Conservation (phyloP, 371 early-diverging fungal species). For the Mucor plumbeus region DNA sequence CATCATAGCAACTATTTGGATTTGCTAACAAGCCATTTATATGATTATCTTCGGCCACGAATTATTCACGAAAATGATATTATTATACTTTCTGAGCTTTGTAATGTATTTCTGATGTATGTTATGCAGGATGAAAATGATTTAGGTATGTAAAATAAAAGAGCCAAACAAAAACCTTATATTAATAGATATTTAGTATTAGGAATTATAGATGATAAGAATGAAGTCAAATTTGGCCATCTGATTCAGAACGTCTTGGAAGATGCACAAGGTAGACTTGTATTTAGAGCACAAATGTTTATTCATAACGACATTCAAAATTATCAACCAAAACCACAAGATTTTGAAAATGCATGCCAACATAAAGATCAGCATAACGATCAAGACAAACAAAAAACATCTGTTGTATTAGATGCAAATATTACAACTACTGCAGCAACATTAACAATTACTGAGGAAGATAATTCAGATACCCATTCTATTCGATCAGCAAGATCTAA, state of each 20-base stretch:
- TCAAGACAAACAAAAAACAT: slow-evolving; percentile 24
- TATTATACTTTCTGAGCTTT: slow-evolving; percentile 80
- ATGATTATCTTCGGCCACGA: slow-evolving; percentile 84
- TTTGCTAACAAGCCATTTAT: slow-evolving; percentile 65
- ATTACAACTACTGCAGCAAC: slow-evolving; percentile 36
- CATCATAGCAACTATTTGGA: slow-evolving; percentile 71
- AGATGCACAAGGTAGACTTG: slow-evolving; percentile 85
- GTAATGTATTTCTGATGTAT: slow-evolving; percentile 72
- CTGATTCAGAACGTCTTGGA: slow-evolving; percentile 77
- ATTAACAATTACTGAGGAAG: slow-evolving; percentile 42
- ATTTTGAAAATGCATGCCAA: slow-evolving; percentile 48
- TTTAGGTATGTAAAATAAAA: slow-evolving; percentile 16
- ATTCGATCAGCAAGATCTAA: slow-evolving; percentile 37
- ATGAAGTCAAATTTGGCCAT: slow-evolving; percentile 64
- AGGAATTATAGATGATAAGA: slow-evolving; percentile 41
- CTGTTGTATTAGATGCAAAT: slow-evolving; percentile 31
- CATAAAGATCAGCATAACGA: slow-evolving; percentile 1
- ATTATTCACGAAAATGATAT: slow-evolving; percentile 85
- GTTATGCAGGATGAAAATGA: slow-evolving; percentile 57
- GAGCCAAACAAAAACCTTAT: not conserved
- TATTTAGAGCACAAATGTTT: slow-evolving; percentile 84
- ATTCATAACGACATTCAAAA: slow-evolving; percentile 78
- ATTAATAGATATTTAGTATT: not conserved
- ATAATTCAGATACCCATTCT: slow-evolving; percentile 31
- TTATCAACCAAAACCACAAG: slow-evolving; percentile 74